Conservation (phyloP, 768 basidiomycete genomes). For the Paxillus involutus region DNA sequence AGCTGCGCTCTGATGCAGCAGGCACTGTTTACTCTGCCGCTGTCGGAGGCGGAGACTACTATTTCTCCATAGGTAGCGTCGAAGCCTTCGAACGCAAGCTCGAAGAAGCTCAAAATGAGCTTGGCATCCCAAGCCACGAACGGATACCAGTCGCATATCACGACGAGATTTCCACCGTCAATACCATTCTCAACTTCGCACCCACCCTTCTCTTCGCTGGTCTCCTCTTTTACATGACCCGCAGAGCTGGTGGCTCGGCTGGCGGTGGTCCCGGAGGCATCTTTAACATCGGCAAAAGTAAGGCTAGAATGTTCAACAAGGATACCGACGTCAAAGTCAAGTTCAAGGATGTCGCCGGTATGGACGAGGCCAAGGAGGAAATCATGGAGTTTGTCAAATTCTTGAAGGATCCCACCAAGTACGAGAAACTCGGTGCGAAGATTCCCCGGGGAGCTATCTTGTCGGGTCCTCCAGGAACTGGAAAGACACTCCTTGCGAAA, state of each 20-base stretch:
- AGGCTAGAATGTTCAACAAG: constrained; percentile 94
- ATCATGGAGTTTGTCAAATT: constrained; percentile 99
- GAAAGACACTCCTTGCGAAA: constrained; percentile 97
- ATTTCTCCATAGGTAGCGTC: constrained; percentile 96
- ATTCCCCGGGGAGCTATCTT: constrained; percentile 95
- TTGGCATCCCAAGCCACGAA: constrained; percentile 88
- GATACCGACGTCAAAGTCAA: constrained; percentile 91
- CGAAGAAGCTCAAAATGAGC: constrained; percentile 89
- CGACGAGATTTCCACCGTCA: constrained; percentile 86
- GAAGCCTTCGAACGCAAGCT: constrained; percentile 96
- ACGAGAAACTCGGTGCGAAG: constrained; percentile 96
- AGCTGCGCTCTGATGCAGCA: constrained; percentile 87
- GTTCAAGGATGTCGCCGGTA: constrained; percentile 97
- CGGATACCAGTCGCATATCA: constrained; percentile 97
- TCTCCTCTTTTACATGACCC: constrained; percentile 84
- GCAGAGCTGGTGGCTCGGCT: constrained; percentile 60
- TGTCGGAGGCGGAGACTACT: constrained; percentile 63
- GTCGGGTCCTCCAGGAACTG: constrained; percentile 95
- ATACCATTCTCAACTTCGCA: constrained; percentile 84
- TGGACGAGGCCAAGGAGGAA: constrained; percentile 99
- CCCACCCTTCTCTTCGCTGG: constrained; percentile 94
- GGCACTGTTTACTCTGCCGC: constrained; percentile 72
- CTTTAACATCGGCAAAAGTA: constrained; percentile 96
- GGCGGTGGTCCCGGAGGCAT: constrained; percentile 81
- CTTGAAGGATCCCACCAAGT: constrained; percentile 91